Evolutionary conservation across 768 basidiomycete genomes (phyloP).

Genomic region (Lactifluus piperatus): DNA sequence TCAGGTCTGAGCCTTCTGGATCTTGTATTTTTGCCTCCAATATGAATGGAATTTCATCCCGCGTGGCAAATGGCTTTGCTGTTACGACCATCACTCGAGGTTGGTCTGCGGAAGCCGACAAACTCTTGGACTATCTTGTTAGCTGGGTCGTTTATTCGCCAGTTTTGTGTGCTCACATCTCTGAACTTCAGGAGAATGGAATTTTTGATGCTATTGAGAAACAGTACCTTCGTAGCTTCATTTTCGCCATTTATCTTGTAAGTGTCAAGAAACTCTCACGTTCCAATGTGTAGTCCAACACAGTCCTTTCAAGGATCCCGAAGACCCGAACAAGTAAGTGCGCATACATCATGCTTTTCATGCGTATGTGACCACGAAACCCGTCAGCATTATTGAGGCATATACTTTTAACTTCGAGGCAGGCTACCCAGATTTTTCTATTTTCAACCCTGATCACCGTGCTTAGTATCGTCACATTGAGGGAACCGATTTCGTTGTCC

Average conservation of each 20-base stretch:
- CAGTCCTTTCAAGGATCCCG: constrained; percentile 48
- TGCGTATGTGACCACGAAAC: constrained; percentile 3
- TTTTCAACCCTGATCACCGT: neutral
- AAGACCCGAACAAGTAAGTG: constrained; percentile 75
- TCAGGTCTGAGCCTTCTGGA: constrained; percentile 27
- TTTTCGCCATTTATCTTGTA: constrained; percentile 80
- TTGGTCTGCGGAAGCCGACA: constrained; percentile 76
- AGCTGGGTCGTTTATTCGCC: constrained; percentile 23
- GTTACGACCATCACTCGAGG: constrained; percentile 70
- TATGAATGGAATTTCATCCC: constrained; percentile 22
- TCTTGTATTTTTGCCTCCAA: constrained; percentile 34
- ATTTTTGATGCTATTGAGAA: constrained; percentile 83
- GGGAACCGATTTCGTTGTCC: constrained; percentile 50
- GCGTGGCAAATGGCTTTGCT: constrained; percentile 54
- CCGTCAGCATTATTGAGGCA: constrained; percentile 67
- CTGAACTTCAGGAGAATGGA: constrained; percentile 57
- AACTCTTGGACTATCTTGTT: constrained; percentile 73
- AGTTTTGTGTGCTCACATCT: neutral
- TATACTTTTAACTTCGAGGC: constrained; percentile 79
- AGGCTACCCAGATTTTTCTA: neutral
- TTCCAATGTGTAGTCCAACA: neutral
- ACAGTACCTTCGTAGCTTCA: constrained; percentile 76
- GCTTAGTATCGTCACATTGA: constrained; percentile 59
- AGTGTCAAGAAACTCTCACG: constrained; percentile 21
- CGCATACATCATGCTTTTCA: constrained; percentile 25